Conservation (phyloP, 441 rosid genomes). For the Francoa sonchifolia region DNA sequence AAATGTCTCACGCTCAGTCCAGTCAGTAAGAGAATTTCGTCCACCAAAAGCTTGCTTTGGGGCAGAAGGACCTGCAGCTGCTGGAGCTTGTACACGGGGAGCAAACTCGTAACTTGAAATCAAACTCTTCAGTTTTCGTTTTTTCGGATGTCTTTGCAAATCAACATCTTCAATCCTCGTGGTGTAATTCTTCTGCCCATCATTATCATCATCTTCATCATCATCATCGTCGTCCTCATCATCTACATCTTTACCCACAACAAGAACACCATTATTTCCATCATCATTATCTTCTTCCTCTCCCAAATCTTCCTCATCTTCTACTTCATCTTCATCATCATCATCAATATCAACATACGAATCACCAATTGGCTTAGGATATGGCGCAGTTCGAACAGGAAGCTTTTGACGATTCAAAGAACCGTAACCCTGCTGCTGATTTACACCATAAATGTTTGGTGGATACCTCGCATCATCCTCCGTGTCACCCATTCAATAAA, state of each 20-base stretch:
- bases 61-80: constrained; percentile 14
- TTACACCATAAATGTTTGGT: constrained; percentile 28
- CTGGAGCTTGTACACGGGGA: constrained; percentile 42
- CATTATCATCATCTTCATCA: constrained; percentile 20
- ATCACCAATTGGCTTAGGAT: constrained; percentile 19
- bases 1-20: constrained; percentile 83
- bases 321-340: constrained; percentile 30
- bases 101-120: constrained; percentile 68
- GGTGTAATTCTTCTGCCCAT: constrained; percentile 17
- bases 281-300: constrained; percentile 28
- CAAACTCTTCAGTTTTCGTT: constrained; percentile 60
- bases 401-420: constrained; percentile 49
- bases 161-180: constrained; percentile 18
- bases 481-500: constrained; percentile 49
- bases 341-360: constrained; percentile 29
- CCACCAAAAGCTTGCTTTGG: constrained; percentile 40
- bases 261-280: constrained; percentile 20
- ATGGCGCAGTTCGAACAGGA: constrained; percentile 26
- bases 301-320: constrained; percentile 25
- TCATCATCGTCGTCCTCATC: constrained; percentile 18
- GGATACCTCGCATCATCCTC: constrained; percentile 69
- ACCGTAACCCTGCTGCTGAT: constrained; percentile 28
- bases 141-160: constrained; percentile 48
- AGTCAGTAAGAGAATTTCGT: constrained; percentile 55
- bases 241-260: constrained; percentile 18